phyloP scores from a whole-genome alignment of 257 asterid species.

The Capsicum pubescens region DNA sequence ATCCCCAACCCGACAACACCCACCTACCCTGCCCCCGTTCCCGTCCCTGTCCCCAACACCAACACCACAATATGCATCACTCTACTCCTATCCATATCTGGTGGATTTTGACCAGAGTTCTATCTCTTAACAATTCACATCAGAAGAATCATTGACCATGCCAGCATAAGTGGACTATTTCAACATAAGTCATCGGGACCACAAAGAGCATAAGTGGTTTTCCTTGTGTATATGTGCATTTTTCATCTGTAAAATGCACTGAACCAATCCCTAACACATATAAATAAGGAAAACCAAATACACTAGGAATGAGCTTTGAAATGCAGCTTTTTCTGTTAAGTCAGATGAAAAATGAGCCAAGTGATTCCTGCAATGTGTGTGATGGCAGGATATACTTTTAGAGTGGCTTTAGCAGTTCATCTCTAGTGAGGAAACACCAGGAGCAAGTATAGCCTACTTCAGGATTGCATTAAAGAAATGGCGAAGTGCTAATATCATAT shows the following conservation, averaged over 20 bases:
- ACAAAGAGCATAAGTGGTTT: background rate
- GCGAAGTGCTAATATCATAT: background rate
- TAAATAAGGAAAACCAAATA: background rate
- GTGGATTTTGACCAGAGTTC: background rate
- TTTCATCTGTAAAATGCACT: slow-evolving; percentile 1
- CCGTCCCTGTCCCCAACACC: too few species aligned
- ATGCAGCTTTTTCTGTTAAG: background rate
- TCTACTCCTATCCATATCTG: background rate
- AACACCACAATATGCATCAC: too few species aligned
- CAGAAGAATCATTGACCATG: background rate
- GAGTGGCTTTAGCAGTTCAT: background rate
- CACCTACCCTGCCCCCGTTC: too few species aligned
- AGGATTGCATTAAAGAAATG: background rate
- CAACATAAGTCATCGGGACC: background rate
- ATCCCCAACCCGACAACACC: too few species aligned
- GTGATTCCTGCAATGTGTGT: slow-evolving; percentile 3
- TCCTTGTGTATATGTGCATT: slow-evolving; percentile 6
- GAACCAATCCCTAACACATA: background rate
- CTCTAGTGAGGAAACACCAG: background rate
- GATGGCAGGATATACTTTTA: background rate
- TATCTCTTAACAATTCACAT: background rate
- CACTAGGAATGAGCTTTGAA: slow-evolving; percentile 3
- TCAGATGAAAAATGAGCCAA: background rate
- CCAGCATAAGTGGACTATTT: background rate
- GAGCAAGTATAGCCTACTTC: background rate